Evolutionary conservation across 2,329 filamentous ascomycete species (phyloP), one percentile per base, ranked within the genome.

Genomic region (Phaeosphaeriaceae sp.): DNA sequence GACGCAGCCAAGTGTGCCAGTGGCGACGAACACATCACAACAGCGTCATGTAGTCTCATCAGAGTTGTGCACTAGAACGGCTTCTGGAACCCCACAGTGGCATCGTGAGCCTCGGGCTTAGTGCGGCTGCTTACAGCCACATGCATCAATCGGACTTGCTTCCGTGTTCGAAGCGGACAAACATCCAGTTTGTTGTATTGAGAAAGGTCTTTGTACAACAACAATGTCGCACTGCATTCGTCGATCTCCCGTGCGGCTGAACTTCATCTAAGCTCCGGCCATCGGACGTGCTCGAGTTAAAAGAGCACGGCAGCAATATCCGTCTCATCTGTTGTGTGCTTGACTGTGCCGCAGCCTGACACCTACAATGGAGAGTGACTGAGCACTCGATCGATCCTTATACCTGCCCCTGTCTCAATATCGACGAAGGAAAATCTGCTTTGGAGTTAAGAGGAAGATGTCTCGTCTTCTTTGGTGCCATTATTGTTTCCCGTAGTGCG

Each of bases 181-280:
- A 53, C 17, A 51, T 51, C 41, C 42, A 47, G n/a, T 17, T 21
- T 9, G 10, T 20, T 50, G 10, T 22, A 19, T 40, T 15, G 22
- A n/a, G 41, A 33, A 24, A 17, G 19, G n/a, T 15, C 33, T 55
- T 50, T 20, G 20, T 31, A 48, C 41, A 41, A 42, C 19, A 17
- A 42, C 54, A 62, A 53, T 57, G 54, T 58, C 40, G 49, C 50
- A 60, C 57, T 36, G 51, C 56, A 21, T 48, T 31, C 40, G 65
- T 48, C 63, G 52, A 69, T 70, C 67, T 68, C 66, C 68, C 63
- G 62, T 60, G 56, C 48, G 53, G 58, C 61, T 53, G 50, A 52
- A 49, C 20, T 51, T 50, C 20, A 54, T 48, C 33, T 33, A 41
- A n/a, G 44, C 51, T 48, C 40, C 57, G 48, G 53, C 57, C 57